Percentiles rank a stretch among this genome's conserved stretches.
Evolutionary conservation across 75 land plant genomes (phyloP).

Genomic region (Sequoiadendron giganteum): DNA sequence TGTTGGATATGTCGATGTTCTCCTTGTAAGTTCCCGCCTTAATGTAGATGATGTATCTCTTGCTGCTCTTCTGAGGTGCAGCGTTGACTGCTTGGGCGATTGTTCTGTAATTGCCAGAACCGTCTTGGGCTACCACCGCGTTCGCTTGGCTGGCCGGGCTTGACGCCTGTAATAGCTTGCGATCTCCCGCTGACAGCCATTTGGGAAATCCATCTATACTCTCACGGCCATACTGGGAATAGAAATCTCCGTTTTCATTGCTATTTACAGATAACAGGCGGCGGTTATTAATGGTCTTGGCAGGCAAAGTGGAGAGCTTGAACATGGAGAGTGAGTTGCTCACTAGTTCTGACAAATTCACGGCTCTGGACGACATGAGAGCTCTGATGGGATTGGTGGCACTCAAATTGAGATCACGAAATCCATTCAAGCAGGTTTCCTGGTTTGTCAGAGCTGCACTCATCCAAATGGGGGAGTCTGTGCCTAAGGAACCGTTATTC

Average conservation of each 20-base stretch:
- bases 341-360: not conserved
- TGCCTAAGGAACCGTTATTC: not conserved
- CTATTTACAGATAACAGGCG: not conserved
- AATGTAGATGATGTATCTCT: constrained; percentile 14
- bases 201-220: constrained; percentile 8
- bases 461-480: not conserved
- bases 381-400: not conserved
- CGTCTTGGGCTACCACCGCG: constrained; percentile 34
- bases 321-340: not conserved
- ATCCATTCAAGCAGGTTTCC: not conserved
- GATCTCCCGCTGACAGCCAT: constrained; percentile 5
- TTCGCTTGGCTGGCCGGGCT: constrained; percentile 8
- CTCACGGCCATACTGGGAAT: not conserved
- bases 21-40: constrained; percentile 26
- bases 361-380: not conserved
- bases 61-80: not conserved
- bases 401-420: not conserved
- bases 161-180: constrained; percentile 7
- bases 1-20: constrained; percentile 6
- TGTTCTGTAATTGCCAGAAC: constrained; percentile 21
- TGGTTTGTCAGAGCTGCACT: not conserved
- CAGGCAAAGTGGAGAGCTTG: not conserved
- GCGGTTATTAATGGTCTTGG: not conserved
- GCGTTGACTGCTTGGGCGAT: not conserved
- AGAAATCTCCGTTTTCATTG: not conserved